Evolutionary conservation across 768 basidiomycete species (phyloP).

Genomic region (Tubosaeta brunneosetosa): DNA sequence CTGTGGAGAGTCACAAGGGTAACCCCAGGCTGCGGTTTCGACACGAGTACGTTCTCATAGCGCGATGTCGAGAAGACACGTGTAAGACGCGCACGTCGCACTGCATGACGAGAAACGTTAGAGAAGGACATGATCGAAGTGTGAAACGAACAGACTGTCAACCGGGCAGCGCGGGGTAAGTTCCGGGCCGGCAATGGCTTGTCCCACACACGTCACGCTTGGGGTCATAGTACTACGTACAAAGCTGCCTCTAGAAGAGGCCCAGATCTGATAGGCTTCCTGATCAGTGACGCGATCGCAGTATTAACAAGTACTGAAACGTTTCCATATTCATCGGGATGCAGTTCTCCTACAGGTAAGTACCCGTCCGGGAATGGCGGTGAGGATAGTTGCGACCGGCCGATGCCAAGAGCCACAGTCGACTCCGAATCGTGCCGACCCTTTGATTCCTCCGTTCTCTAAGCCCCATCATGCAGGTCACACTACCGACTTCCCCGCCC

Average conservation of each 20-base stretch:
- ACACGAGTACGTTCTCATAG: conserved; percentile 66
- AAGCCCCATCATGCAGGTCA: conserved; percentile 7
- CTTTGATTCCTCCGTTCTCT: too few relatives aligned
- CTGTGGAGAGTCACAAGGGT: conserved; percentile 85
- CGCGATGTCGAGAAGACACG: conserved; percentile 29
- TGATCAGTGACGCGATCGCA: too few relatives aligned
- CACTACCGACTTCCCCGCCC: neutral
- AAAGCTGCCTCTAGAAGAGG: too few relatives aligned
- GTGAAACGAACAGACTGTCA: neutral
- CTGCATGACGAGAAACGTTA: conserved; percentile 4
- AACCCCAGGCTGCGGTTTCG: conserved; percentile 63
- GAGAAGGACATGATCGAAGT: conserved; percentile 17
- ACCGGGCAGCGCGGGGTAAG: neutral
- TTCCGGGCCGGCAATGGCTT: neutral
- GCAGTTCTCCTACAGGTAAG: too few relatives aligned
- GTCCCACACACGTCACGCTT: neutral
- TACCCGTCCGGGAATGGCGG: neutral
- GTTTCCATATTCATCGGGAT: too few relatives aligned
- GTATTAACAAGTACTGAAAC: too few relatives aligned
- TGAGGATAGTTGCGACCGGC: neutral
- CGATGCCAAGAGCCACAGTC: neutral
- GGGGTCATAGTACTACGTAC: too few relatives aligned
- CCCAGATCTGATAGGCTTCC: too few relatives aligned
- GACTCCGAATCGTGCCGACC: conserved; percentile 19
- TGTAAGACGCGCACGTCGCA: neutral